Conservation (phyloP, 352 stramenopile genomes). For the Phytophthora sojae region DNA sequence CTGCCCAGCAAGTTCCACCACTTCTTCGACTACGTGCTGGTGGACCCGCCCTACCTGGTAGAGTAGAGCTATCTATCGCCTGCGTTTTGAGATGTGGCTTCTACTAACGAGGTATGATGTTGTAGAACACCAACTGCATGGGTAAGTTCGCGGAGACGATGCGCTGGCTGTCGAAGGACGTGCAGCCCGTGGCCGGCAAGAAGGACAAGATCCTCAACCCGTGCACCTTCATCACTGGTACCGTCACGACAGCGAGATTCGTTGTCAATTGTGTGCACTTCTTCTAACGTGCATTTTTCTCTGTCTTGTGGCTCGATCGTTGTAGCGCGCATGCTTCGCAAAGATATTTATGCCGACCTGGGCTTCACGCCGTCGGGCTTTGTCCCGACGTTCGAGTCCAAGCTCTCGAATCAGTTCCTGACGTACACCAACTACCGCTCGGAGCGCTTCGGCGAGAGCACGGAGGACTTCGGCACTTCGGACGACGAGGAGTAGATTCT, state of each 20-base stretch:
- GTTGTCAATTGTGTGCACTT: neutral
- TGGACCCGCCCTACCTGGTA: constrained; percentile 66
- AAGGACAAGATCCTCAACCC: constrained; percentile 54
- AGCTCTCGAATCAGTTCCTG: constrained; percentile 69
- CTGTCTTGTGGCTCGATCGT: constrained; percentile 3
- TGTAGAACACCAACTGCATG: constrained; percentile 65
- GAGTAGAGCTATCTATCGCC: neutral
- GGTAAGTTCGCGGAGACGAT: constrained; percentile 66
- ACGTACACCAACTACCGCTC: constrained; percentile 70
- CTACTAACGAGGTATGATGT: too few species aligned
- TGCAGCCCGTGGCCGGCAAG: constrained; percentile 34
- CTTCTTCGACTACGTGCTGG: constrained; percentile 68
- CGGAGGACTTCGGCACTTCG: constrained; percentile 49
- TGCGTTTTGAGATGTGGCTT: too few species aligned
- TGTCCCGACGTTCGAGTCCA: constrained; percentile 60
- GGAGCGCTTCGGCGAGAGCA: constrained; percentile 54
- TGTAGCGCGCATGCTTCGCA: constrained; percentile 55
- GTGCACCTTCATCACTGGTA: constrained; percentile 68
- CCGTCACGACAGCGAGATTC: too few species aligned
- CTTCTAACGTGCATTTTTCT: constrained; percentile 15
- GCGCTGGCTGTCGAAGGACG: constrained; percentile 57
- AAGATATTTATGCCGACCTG: constrained; percentile 64
- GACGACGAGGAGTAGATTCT: constrained; percentile 39
- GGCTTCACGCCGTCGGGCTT: constrained; percentile 58
- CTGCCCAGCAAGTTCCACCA: constrained; percentile 58